Percentiles rank a stretch among this genome's conserved stretches.
phyloP scores from a whole-genome alignment of 2,329 filamentous ascomycete genomes.

The Hypoxylon sp. region DNA sequence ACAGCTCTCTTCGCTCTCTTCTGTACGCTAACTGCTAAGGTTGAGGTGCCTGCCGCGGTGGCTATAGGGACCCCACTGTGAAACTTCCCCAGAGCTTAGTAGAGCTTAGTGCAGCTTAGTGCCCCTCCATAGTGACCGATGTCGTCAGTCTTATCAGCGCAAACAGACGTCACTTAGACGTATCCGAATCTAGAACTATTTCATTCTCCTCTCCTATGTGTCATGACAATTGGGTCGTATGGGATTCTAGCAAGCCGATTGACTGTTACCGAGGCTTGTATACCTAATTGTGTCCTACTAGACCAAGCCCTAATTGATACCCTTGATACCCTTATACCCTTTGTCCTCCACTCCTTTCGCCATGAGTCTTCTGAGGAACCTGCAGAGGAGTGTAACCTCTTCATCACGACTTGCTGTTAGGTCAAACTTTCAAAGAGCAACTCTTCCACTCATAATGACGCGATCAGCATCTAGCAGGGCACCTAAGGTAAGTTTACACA shows the following conservation, averaged over 20 bases:
- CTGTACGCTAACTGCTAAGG: constrained; percentile 7
- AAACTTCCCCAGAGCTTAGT: constrained; percentile 21
- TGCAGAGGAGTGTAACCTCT: constrained; percentile 47
- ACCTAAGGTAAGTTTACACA: constrained; percentile 46
- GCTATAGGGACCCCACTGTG: constrained; percentile 29
- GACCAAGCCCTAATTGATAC: constrained; percentile 12
- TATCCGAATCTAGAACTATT: constrained; percentile 24
- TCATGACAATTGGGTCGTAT: constrained; percentile 23
- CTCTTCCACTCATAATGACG: constrained; percentile 50
- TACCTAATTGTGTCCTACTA: constrained; percentile 13
- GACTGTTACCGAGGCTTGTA: not conserved
- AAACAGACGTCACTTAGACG: constrained; percentile 37
- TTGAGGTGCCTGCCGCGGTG: constrained; percentile 10
- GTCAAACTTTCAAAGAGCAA: constrained; percentile 53
- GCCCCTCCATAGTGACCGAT: constrained; percentile 39
- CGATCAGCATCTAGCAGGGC: constrained; percentile 52
- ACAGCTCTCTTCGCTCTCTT: constrained; percentile 23
- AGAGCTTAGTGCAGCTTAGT: constrained; percentile 25
- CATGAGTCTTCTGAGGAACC: constrained; percentile 50
- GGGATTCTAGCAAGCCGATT: constrained; percentile 22
- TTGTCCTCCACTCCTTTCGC: constrained; percentile 23
- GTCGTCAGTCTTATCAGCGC: constrained; percentile 41
- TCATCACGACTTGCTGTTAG: constrained; percentile 47
- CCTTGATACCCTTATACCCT: too few species aligned
- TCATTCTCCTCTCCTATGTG: constrained; percentile 15